Conservation (phyloP, 805 yeast genomes). For the Hermanozyma aechmeae region DNA sequence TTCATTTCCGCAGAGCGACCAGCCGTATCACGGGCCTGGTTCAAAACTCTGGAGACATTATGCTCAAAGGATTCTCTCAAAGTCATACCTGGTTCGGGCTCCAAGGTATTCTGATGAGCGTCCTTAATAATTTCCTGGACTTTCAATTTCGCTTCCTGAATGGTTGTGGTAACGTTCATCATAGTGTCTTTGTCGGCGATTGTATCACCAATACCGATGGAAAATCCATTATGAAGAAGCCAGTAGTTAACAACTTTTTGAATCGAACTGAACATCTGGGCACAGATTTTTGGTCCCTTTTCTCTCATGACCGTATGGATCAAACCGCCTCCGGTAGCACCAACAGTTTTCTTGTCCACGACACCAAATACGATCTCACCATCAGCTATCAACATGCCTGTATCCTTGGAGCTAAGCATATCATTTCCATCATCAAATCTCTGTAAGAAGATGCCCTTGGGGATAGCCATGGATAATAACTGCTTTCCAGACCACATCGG, state of each 20-base stretch:
- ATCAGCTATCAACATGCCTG: constrained; percentile 90
- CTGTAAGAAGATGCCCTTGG: constrained; percentile 90
- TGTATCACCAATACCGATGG: constrained; percentile 99
- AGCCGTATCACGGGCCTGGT: constrained; percentile 98
- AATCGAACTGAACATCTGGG: constrained; percentile 80
- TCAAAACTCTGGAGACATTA: constrained; percentile 87
- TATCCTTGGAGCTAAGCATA: constrained; percentile 76
- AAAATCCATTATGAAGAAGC: constrained; percentile 94
- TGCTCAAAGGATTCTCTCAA: constrained; percentile 97
- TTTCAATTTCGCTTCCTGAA: constrained; percentile 84
- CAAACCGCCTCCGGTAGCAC: constrained; percentile 96
- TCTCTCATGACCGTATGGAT: constrained; percentile 97
- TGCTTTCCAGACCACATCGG: constrained; percentile 99
- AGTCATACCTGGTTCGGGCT: constrained; percentile 99
- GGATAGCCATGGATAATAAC: constrained; percentile 83
- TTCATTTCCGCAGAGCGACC: constrained; percentile 98
- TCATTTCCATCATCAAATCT: constrained; percentile 89
- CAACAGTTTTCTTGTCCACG: constrained; percentile 95
- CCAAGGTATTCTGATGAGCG: constrained; percentile 81
- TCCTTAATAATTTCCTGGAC: constrained; percentile 90
- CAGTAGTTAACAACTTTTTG: constrained; percentile 95
- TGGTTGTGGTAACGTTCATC: constrained; percentile 87
- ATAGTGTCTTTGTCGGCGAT: constrained; percentile 97
- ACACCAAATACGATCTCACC: constrained; percentile 98
- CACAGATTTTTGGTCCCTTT: constrained; percentile 87